Conservation (phyloP, 1,284 basidiomycete species). For the Cystobasidium slooffiae region DNA sequence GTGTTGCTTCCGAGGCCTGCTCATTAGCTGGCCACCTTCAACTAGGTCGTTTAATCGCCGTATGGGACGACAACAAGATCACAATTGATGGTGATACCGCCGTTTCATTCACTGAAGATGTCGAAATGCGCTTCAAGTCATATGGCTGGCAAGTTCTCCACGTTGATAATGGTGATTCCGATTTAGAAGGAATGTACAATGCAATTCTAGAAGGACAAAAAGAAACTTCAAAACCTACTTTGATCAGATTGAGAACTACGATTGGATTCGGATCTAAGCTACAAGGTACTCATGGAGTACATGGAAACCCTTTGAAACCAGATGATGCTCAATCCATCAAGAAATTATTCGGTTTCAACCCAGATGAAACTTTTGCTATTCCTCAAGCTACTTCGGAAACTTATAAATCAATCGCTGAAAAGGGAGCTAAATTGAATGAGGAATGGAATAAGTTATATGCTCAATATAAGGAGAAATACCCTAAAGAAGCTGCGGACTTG, state of each 20-base stretch:
- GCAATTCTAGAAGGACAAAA: constrained; percentile 78
- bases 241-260: constrained; percentile 76
- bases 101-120: constrained; percentile 92
- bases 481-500: constrained; percentile 82
- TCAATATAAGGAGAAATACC: constrained; percentile 76
- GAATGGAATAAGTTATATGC: constrained; percentile 76
- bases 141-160: constrained; percentile 92
- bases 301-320: constrained; percentile 87
- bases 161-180: constrained; percentile 60
- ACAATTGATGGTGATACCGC: constrained; percentile 93
- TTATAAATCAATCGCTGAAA: constrained; percentile 68
- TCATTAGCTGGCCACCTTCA: constrained; percentile 89
- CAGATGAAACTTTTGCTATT: constrained; percentile 77
- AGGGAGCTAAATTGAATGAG: constrained; percentile 73
- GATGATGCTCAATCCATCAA: constrained; percentile 88
- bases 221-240: constrained; percentile 79
- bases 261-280: constrained; percentile 92
- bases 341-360: constrained; percentile 80
- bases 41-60: constrained; percentile 86
- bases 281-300: constrained; percentile 89
- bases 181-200: constrained; percentile 76
- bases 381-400: constrained; percentile 73
- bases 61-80: constrained; percentile 91
- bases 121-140: constrained; percentile 80
- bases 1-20: constrained; percentile 86